phyloP scores from a whole-genome alignment of 2,329 filamentous ascomycete genomes.

The Claviceps pazoutovae region DNA sequence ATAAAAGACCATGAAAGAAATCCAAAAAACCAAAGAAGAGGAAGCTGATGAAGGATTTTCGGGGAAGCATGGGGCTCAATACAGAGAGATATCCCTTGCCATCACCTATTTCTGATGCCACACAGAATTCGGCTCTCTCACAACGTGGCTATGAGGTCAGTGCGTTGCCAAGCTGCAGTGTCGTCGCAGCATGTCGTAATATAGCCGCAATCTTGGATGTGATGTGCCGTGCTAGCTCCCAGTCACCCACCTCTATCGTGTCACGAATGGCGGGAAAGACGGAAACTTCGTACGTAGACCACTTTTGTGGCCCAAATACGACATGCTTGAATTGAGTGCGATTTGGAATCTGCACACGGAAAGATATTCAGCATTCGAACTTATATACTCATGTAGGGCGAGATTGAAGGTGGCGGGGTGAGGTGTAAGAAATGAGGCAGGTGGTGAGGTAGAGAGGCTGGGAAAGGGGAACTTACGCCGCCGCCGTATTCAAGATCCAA shows the following conservation, averaged over 20 bases:
- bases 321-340: slow-evolving; percentile 91
- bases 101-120: not conserved
- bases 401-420: slow-evolving; percentile 2
- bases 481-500: slow-evolving; percentile 59
- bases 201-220: slow-evolving; percentile 59
- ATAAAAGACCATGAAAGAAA: no score
- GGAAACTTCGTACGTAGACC: slow-evolving; percentile 35
- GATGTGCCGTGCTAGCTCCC: slow-evolving; percentile 51
- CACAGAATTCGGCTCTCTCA: not conserved
- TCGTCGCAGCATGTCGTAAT: slow-evolving; percentile 43
- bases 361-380: not conserved
- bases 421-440: not conserved
- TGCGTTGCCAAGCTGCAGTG: slow-evolving; percentile 15
- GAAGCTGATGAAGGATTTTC: no score
- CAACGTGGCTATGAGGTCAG: not conserved
- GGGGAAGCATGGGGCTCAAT: no score
- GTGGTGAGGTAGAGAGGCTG: no score
- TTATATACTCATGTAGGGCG: slow-evolving; percentile 1
- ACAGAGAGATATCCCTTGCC: no score
- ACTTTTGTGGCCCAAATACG: slow-evolving; percentile 70
- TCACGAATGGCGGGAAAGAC: slow-evolving; percentile 65
- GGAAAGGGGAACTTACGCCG: slow-evolving; percentile 50
- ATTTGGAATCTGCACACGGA: slow-evolving; percentile 50
- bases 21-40: no score
- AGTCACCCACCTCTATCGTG: slow-evolving; percentile 57